Evolutionary conservation across 2,329 filamentous ascomycete genomes (phyloP), one percentile per base, ranked within the genome.

Genomic region (Onygenales sp.): DNA sequence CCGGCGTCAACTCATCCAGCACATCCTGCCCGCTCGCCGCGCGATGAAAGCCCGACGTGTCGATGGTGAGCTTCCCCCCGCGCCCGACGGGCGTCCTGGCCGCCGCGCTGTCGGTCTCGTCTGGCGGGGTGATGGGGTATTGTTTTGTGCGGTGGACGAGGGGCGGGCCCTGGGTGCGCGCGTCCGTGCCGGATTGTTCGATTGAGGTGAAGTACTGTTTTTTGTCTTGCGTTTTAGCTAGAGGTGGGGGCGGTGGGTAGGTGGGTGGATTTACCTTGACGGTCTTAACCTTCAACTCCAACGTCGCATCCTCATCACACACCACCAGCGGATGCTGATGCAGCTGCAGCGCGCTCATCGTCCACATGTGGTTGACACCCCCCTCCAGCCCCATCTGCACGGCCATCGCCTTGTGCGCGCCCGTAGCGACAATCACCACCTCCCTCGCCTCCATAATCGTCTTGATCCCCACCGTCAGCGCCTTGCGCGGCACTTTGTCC

Each of bases 321-420:
- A 92, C 87, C 59, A 93, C 83, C 77, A 93, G 83, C 51, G 88
- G 84, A 63, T 91, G 85, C 3, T 83, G 85, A 68, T 93, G 89
- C 58, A 92, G 74, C 67, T 94, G 89, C 43, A 94, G 76, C 52
- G 82, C 83, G 7, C 87, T 92, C 6, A 93, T 78, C 1, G 89
- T 92, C 88, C 89, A 94, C 86, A 92, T 92, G 72, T 93, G 89
- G 68, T 90, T 92, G 57, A 94, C 81, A 33, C 85, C 86, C 54
- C 85, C 84, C 69, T 94, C 89, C 58, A 94, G 81, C 61, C 86
- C 90, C 62, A 83, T 85, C 68, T 91, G 86, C 58, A 94, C 72
- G 32, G 89, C 89, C 36, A 87, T 74, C 1, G 88, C 82, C 71
- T 94, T 94, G 75, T 89, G 86, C 43, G 86, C 83, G 21, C 89